These are phyloP conservation scores for Aspergillus spinulosporus DNA, from an alignment of 2,329 filamentous ascomycete genomes.

Conservation along the genomic window DNA sequence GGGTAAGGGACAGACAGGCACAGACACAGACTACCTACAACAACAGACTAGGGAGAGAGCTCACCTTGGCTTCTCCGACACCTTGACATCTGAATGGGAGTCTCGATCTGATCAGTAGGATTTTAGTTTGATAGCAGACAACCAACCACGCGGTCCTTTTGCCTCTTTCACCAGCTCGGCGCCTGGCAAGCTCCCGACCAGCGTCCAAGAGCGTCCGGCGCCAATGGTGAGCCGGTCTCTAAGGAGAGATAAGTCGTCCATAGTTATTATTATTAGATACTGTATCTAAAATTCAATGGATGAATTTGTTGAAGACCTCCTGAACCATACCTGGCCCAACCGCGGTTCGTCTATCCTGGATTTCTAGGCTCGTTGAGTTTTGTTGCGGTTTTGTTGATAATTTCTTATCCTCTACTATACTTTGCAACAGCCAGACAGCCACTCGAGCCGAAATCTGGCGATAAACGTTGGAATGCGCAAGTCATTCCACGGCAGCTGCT, in stretches of 20 bases:
- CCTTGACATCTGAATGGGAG: constrained; percentile 5
- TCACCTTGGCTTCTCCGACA: neutral
- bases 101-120: constrained; percentile 11
- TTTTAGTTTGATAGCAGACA: constrained; percentile 13
- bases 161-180: constrained; percentile 3
- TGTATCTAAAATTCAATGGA: neutral
- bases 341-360: constrained; percentile 3
- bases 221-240: neutral
- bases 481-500: neutral
- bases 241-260: neutral
- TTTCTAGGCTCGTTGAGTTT: no score
- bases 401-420: neutral
- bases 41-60: neutral
- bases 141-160: constrained; percentile 8
- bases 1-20: neutral
- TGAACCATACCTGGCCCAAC: constrained; percentile 8
- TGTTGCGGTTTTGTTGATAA: neutral
- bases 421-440: neutral
- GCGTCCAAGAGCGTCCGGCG: neutral
- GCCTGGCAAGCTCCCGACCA: constrained; percentile 4
- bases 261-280: neutral
- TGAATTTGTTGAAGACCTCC: neutral
- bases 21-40: neutral
- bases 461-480: constrained; percentile 2
- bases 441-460: neutral